These are phyloP conservation scores for Lepiota venenata DNA, from an alignment of 768 basidiomycete species.

Conservation along the genomic window DNA sequence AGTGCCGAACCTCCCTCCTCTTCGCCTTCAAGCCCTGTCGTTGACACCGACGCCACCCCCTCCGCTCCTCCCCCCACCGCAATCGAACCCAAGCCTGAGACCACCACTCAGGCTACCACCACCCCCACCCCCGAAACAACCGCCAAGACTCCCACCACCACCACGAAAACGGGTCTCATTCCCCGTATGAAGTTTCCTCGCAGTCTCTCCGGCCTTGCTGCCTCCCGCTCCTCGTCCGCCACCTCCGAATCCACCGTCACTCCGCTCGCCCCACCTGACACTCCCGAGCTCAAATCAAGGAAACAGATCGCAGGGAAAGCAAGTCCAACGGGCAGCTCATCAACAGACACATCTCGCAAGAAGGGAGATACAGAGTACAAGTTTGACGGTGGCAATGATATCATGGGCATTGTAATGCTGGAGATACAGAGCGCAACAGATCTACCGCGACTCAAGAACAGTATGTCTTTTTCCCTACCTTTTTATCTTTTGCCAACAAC, in stretches of 20 bases:
- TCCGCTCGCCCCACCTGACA: neutral
- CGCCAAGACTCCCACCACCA: conserved; percentile 19
- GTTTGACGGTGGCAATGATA: conserved; percentile 71
- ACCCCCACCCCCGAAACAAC: conserved; percentile 19
- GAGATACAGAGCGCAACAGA: conserved; percentile 85
- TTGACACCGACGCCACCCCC: conserved; percentile 19
- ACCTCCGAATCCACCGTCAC: neutral
- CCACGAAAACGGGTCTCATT: conserved; percentile 18
- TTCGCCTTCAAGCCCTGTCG: conserved; percentile 17
- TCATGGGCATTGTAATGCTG: conserved; percentile 92
- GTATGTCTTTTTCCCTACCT: conserved; percentile 46
- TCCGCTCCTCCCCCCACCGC: conserved; percentile 8
- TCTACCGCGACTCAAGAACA: conserved; percentile 82
- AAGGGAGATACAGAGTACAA: conserved; percentile 37
- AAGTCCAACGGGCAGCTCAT: conserved; percentile 8
- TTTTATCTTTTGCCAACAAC: neutral
- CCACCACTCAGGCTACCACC: conserved; percentile 9
- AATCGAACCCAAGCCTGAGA: conserved; percentile 2
- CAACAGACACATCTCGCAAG: conserved; percentile 15
- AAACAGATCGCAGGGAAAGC: conserved; percentile 1
- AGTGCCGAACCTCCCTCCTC: conserved; percentile 21
- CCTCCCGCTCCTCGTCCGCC: conserved; percentile 8
- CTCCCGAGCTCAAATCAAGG: conserved; percentile 1
- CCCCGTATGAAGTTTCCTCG: conserved; percentile 22
- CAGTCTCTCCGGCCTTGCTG: conserved; percentile 12